Percentiles rank a stretch among this genome's conserved stretches.
Evolutionary conservation across 192 early-diverging fungal species (phyloP).

Genomic region (Obelidium mucronatum): DNA sequence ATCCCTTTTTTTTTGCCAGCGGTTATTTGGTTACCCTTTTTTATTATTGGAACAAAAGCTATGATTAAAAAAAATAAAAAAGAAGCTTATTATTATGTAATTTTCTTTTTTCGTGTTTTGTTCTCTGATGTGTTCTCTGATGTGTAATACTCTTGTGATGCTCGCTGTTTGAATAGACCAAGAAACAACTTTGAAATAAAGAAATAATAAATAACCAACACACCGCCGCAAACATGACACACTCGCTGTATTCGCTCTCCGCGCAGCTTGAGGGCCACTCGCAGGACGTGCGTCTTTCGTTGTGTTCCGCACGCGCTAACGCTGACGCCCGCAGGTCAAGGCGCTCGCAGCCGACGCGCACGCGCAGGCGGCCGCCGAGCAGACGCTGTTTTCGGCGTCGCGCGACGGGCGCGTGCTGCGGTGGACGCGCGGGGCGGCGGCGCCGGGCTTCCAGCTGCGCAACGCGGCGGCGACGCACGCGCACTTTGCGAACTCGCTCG

Average conservation of each 20-base stretch:
- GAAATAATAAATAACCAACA: not conserved
- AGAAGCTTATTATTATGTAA: too few species aligned
- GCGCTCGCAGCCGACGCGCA: conserved; percentile 67
- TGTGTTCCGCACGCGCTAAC: not conserved
- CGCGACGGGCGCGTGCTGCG: conserved; percentile 36
- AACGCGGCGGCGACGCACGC: conserved; percentile 70
- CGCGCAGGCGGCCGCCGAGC: conserved; percentile 56
- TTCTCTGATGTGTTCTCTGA: too few species aligned
- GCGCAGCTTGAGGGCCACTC: conserved; percentile 27
- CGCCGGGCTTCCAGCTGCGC: conserved; percentile 57
- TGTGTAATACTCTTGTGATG: too few species aligned
- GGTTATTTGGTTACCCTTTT: too few species aligned
- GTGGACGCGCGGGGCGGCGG: conserved; percentile 75
- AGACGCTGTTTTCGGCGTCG: conserved; percentile 67
- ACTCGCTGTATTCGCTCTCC: not conserved
- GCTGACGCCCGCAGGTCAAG: conserved; percentile 62
- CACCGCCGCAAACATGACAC: not conserved
- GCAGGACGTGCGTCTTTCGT: conserved; percentile 17
- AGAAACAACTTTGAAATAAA: too few species aligned
- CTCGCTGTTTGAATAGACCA: too few species aligned
- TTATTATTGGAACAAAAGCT: too few species aligned
- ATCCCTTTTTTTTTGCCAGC: too few species aligned
- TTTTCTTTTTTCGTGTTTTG: too few species aligned
- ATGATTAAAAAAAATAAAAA: too few species aligned
- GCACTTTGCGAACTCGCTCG: conserved; percentile 82